Percentiles rank a stretch among this genome's conserved stretches.
These are phyloP conservation scores for Trametes sp. DNA, from an alignment of 1,284 basidiomycete species.

Conservation along the genomic window DNA sequence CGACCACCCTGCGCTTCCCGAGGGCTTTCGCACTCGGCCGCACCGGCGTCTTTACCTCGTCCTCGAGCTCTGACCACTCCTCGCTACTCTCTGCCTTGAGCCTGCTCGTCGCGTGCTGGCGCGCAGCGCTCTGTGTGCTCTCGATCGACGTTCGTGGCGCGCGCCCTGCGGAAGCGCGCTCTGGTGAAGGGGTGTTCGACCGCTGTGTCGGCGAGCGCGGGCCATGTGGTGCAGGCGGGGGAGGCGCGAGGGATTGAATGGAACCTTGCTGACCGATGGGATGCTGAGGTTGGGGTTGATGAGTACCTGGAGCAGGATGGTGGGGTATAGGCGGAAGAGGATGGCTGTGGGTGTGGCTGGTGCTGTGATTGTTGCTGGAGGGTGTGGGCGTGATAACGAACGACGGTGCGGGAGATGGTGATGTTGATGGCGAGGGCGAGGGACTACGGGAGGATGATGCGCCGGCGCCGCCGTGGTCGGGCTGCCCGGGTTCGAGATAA, in stretches of 20 bases:
- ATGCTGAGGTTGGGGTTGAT: slow-evolving; percentile 15
- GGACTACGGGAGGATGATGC: slow-evolving; percentile 49
- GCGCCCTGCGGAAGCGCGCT: slow-evolving; percentile 36
- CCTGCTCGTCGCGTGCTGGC: slow-evolving; percentile 23
- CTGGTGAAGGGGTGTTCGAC: slow-evolving; percentile 63
- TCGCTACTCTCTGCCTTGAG: slow-evolving; percentile 27
- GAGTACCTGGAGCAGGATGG: slow-evolving; percentile 19
- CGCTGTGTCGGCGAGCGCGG: slow-evolving; percentile 67
- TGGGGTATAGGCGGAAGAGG: slow-evolving; percentile 48
- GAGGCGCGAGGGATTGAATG: slow-evolving; percentile 59
- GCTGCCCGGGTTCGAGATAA: slow-evolving; percentile 34
- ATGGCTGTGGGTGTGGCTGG: slow-evolving; percentile 37
- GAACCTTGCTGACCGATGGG: slow-evolving; percentile 32
- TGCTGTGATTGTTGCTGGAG: slow-evolving; percentile 27
- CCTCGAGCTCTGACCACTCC: slow-evolving; percentile 24
- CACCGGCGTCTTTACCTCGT: slow-evolving; percentile 43
- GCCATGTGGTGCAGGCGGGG: slow-evolving; percentile 71
- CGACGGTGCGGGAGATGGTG: slow-evolving; percentile 47
- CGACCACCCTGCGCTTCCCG: slow-evolving; percentile 75
- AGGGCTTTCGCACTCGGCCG: slow-evolving; percentile 80
- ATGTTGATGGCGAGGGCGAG: slow-evolving; percentile 47
- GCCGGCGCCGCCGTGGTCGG: slow-evolving; percentile 33
- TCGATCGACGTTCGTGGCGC: slow-evolving; percentile 30
- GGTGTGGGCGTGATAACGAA: slow-evolving; percentile 40
- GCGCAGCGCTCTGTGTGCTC: slow-evolving; percentile 16